Evolutionary conservation across 805 yeast genomes (phyloP), one percentile per base, ranked within the genome.

Genomic region (Gaillardinia entomophila): DNA sequence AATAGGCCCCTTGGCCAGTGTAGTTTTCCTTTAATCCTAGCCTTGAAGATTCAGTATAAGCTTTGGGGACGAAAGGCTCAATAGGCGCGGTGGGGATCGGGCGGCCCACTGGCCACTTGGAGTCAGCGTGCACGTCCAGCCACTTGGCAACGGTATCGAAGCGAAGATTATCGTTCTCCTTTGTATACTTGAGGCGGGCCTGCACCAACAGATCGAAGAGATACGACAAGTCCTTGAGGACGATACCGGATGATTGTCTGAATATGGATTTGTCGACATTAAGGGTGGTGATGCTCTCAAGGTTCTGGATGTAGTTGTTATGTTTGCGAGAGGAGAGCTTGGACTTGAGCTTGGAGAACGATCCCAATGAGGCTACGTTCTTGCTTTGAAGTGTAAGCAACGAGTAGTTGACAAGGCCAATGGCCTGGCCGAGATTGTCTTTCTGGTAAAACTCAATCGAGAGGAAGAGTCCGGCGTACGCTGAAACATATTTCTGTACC

Each of bases 391-490:
- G 46, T 18, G 50, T 45, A 8, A 66, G 37, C 10, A 66, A 46
- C 15, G 66, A 40, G 28, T 51, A 54, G 35, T 68, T 63, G 3
- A 71, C 42, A 20, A 68, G 52, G 2, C 75, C 77, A 25, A 71
- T 55, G 3, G 72, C 65, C n/a, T 55, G 56, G 6, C 77, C 77
- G 13, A 71, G 32, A 24, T 63, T 57, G 32, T 59, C 55, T 30
- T 68, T 59, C 37, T 69, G 71, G 44, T 71, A 71, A 32, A 54
- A 47, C 30, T 71, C 75, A 24, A 70, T 55, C 0, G 74, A 53
- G 15, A 69, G 49, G 30, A 71, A 63, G n/a, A 62, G 38, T 0
- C 72, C 73, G 13, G 69, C 60, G 36, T 68, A 67, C 0, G 71
- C 72, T 16, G 55, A 48, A 5, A 60, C 53, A 42, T 68, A 60